Base-by-base conservation (phyloP, 805 yeast genomes). In the Cyberlindnera bimundalis region DNA sequence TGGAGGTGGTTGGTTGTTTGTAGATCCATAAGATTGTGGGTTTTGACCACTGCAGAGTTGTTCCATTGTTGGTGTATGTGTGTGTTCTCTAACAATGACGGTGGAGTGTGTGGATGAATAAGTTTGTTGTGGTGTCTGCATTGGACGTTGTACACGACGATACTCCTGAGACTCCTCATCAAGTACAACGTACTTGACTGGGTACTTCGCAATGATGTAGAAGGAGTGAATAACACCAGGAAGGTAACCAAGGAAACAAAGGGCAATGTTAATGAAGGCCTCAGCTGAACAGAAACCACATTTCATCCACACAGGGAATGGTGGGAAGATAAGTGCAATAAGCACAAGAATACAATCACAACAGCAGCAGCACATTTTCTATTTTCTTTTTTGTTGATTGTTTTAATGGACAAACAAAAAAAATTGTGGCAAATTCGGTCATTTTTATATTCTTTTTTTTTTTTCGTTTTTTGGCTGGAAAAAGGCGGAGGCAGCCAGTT, bases 141-240 rank as follows among this genome's bases (percentile, higher is more conserved):
- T 10, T 6, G 28, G 28, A 26, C 28, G 28, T 35, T 31, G 31
- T 2, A 38, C 39, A 12, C 35, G 48, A n/a, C 42, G 36, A 18
- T 50, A 50, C 7, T 38, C 29, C 33, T 53, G 56, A 2, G 51
- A 23, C 43, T 61, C 65, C 17, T 51, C 62, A 35, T 59, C 61
- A n/a, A 51, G 29, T 14, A 54, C 45, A 16, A 51, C 48, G 29
- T 57, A 59, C 19, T 62, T 64, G 18, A 61, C 56, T 9, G 95
- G 95, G 56, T 83, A 83, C 52, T 76, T 70, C 40, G 87, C 78
- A 41, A 86, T 84, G 53, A 86, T 81, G 61, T 84, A 86, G 76
- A 86, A 81, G 29, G 82, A 67, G 55, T 86, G 95, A 45, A 86
- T 61, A 27, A 85, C 71, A 10, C 93, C 95, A 1, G 95, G 95